Evolutionary conservation across 2,329 filamentous ascomycete species (phyloP).

Genomic region (Neofusicoccum sp.): DNA sequence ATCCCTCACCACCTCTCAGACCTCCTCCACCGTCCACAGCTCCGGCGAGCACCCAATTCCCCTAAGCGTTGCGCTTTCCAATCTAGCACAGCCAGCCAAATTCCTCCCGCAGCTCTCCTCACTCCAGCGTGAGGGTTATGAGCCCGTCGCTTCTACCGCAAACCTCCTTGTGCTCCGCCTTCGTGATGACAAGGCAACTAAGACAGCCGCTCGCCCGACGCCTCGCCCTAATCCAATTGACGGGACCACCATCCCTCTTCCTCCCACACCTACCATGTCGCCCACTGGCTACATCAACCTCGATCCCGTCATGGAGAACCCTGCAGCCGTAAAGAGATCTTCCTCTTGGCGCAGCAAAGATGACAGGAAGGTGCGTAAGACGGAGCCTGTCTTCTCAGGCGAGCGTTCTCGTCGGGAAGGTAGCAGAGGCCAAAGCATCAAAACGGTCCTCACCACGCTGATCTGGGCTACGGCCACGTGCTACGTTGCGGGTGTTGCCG

Average conservation of each 20-base stretch:
- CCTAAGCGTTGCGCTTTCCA: constrained; percentile 7
- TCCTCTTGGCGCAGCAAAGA: neutral
- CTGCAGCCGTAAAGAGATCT: neutral
- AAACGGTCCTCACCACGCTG: constrained; percentile 9
- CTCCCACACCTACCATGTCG: constrained; percentile 14
- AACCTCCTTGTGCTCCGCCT: constrained; percentile 34
- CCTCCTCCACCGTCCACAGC: constrained; percentile 10
- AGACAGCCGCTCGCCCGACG: neutral
- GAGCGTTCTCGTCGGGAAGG: neutral
- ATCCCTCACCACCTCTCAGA: constrained; percentile 25
- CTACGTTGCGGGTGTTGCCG: constrained; percentile 16
- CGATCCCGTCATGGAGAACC: constrained; percentile 15
- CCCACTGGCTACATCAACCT: constrained; percentile 18
- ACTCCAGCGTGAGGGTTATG: constrained; percentile 21
- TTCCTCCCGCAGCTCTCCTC: constrained; percentile 29
- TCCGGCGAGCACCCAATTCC: constrained; percentile 22
- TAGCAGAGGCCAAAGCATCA: constrained; percentile 4
- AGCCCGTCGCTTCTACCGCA: constrained; percentile 29
- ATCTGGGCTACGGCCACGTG: constrained; percentile 19
- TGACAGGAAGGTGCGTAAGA: constrained; percentile 14
- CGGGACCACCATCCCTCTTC: constrained; percentile 30
- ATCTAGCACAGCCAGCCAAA: constrained; percentile 4
- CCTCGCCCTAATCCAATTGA: constrained; percentile 33
- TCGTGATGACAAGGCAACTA: neutral
- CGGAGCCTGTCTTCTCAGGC: constrained; percentile 16